Evolutionary conservation across 1,284 basidiomycete genomes (phyloP), one percentile per base, ranked within the genome.

Genomic region (Rhodotorula sp.): DNA sequence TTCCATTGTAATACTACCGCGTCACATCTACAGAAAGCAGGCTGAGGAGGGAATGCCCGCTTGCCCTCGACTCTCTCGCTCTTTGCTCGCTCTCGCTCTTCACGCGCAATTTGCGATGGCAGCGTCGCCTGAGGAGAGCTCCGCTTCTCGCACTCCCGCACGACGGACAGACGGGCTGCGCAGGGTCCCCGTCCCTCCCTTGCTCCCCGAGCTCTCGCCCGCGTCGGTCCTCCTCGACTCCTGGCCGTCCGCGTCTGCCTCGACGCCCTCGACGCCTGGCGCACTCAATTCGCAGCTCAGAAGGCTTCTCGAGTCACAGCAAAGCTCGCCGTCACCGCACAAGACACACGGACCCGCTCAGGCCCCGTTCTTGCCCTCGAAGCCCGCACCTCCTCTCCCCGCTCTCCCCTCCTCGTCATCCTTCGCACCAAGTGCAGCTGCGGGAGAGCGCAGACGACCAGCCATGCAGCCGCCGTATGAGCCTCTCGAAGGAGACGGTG

Each of bases 391-490:
- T 15, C 61, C 66, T 34, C 61, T 53, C 25, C 61, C 61, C 4
- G 44, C 67, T 36, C 61, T 46, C 32, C 66, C 67, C 8, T 12
- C 61, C 7, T 27, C 48, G 7, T 22, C 62, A 22, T 39, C 56
- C 10, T 44, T 29, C 22, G 25, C 22, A 2, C 19, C 9, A n/a
- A 32, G 21, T 4, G 1, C 55, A 29, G 10, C 48, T 21, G 10
- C 25, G 21, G 34, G 15, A 60, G 58, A 39, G 60, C 56, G 5
- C 56, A 53, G 9, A 39, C 39, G 7, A 39, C 39, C 39, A 44
- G 44, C 55, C 39, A 54, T 54, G 53, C 53, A 62, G n/a, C 54
- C 55, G 3, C 34, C 58, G 27, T 59, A 54, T n/a, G 54, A 57
- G 29, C 17, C 37, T 17, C 7, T 34, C 29, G 13, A 7, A 15